Evolutionary conservation across 345 rosid genomes (phyloP), one percentile per base, ranked within the genome.

Genomic region (Salix caprea): DNA sequence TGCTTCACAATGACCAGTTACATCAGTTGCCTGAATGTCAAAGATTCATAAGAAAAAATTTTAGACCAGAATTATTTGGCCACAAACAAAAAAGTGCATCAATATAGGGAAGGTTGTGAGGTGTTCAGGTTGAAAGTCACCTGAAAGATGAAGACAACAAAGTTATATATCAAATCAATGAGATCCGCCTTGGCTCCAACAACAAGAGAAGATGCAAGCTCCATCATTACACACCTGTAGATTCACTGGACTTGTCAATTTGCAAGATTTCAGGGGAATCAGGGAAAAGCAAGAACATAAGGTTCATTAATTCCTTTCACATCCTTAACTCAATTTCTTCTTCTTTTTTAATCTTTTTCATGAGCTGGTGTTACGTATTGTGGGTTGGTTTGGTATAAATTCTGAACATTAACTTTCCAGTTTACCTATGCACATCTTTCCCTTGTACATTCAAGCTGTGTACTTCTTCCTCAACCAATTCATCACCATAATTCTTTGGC

Each of bases 171-270:
- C 72, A 91, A 79, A 70, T 87, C 87, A 74, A 91, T 65, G 54
- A 96, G 93, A 77, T 93, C 96, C 76, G 81, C 86, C 30, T 83
- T 81, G 65, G 94, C 97, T 80, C 97, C 92, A 71, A 82, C 88
- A 42, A 96, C 86, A 82, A 96, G 82, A 84, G 86, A 86, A 79
- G 90, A 86, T 78, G 97, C 96, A 39, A 96, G 84, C 78, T 86
- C 92, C 86, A 91, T 39, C 34, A 91, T 81, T 42, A 75, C 69
- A 26, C 34, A 23, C 76, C 82, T 80, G 82, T 14, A 80, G 2
- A 64, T 37, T 65, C 36, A n/a, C 12, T 21, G 52, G 34, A 34
- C 70, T 70, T 13, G 26, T 68, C 60, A 54, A 8, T 56, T 15
- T 5, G 15, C 9, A 46, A 15, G 54, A 39, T 34, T 40, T 24